These are phyloP conservation scores for Boletus pseudopeckii DNA, from an alignment of 768 basidiomycete species.

Conservation along the genomic window DNA sequence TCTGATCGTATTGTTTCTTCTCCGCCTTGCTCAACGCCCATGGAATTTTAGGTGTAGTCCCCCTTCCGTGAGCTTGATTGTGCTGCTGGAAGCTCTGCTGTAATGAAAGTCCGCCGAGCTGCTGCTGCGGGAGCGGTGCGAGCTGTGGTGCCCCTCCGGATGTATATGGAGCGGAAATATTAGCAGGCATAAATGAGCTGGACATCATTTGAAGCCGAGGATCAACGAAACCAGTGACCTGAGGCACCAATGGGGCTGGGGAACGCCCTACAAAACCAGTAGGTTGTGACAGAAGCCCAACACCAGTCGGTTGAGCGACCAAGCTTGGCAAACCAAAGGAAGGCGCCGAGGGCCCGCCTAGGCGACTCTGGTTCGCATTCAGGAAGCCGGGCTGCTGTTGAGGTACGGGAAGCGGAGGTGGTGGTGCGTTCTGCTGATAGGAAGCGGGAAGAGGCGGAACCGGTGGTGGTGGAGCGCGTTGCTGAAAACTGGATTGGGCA, in stretches of 20 bases:
- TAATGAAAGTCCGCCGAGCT: conserved; percentile 51
- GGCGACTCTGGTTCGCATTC: conserved; percentile 49
- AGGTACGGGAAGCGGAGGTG: conserved; percentile 32
- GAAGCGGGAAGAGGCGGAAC: conserved; percentile 63
- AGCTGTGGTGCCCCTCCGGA: conserved; percentile 65
- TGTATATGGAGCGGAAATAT: conserved; percentile 55
- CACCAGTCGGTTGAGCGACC: conserved; percentile 20
- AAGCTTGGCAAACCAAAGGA: conserved; percentile 14
- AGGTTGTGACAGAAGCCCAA: conserved; percentile 26
- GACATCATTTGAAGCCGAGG: conserved; percentile 87
- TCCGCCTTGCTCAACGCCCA: conserved; percentile 88
- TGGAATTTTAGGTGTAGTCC: conserved; percentile 63
- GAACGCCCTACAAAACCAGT: conserved; percentile 50
- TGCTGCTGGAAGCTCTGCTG: conserved; percentile 88
- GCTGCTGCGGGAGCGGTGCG: conserved; percentile 50
- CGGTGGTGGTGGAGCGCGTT: conserved; percentile 47
- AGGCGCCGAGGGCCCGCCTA: conserved; percentile 31
- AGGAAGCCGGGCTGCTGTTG: conserved; percentile 49
- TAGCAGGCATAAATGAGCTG: conserved; percentile 87
- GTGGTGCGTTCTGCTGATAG: conserved; percentile 51
- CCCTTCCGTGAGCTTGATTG: conserved; percentile 70
- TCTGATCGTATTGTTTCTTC: conserved; percentile 94
- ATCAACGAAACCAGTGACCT: conserved; percentile 78
- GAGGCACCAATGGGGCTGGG: conserved; percentile 55
- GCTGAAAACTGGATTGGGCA: conserved; percentile 29